Evolutionary conservation across 805 yeast species (phyloP).

Genomic region (Torulaspora indica): DNA sequence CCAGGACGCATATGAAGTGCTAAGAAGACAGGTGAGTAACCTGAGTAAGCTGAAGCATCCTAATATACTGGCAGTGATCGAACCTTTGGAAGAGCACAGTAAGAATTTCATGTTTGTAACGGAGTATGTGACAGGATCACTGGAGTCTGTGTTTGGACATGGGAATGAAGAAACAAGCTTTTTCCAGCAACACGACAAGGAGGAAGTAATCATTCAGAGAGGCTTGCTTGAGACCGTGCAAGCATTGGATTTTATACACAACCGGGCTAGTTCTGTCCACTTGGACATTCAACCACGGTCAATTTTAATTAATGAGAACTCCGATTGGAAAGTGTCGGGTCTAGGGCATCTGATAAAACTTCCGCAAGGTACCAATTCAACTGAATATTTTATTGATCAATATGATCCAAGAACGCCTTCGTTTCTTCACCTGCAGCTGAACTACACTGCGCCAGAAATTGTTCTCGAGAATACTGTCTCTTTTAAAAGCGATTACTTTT

Average conservation of each 20-base stretch:
- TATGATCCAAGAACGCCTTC: conserved; percentile 70
- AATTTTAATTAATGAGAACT: conserved; percentile 69
- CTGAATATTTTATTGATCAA: conserved; percentile 63
- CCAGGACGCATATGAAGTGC: conserved; percentile 59
- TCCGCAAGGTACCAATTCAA: conserved; percentile 48
- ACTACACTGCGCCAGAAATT: conserved; percentile 82
- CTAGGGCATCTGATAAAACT: conserved; percentile 48
- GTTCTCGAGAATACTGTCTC: conserved; percentile 59
- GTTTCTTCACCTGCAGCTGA: conserved; percentile 64
- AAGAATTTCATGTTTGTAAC: conserved; percentile 75
- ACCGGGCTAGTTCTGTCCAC: conserved; percentile 68
- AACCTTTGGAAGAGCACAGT: conserved; percentile 85
- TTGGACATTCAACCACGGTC: conserved; percentile 74
- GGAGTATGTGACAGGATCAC: conserved; percentile 63
- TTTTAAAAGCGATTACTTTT: conserved; percentile 73
- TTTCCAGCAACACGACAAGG: conserved; percentile 46
- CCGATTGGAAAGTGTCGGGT: conserved; percentile 93
- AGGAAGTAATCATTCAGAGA: conserved; percentile 69
- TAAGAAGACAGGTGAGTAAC: conserved; percentile 64
- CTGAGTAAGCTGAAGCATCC: conserved; percentile 87
- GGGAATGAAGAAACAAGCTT: conserved; percentile 29
- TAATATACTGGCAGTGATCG: conserved; percentile 72
- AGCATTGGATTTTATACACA: conserved; percentile 79
- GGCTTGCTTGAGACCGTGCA: conserved; percentile 76
- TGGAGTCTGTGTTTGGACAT: conserved; percentile 42